Evolutionary conservation across 371 early-diverging fungal species (phyloP).

Genomic region (Mortierella sp.): DNA sequence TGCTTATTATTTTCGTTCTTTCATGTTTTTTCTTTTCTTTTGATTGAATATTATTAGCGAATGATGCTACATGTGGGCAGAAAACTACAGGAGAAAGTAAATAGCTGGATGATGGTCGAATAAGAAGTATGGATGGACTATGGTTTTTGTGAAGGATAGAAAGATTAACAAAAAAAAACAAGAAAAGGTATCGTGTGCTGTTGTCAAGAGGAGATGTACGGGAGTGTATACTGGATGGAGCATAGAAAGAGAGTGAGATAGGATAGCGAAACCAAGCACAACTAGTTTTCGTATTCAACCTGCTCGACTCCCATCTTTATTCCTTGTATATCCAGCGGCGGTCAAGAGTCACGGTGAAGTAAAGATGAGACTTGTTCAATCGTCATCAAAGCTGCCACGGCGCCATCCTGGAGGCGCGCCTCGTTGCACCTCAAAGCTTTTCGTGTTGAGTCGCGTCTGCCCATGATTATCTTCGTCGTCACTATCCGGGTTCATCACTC

Average conservation of each 20-base stretch:
- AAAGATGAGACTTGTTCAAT: constrained; percentile 17
- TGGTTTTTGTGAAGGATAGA: background rate
- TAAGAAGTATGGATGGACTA: background rate
- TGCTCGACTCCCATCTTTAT: background rate
- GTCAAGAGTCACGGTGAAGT: background rate
- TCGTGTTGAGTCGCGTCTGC: background rate
- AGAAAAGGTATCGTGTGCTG: background rate
- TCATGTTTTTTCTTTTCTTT: background rate
- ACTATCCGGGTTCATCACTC: constrained; percentile 50
- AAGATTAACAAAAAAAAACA: background rate
- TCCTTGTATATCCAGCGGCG: background rate
- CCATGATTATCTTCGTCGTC: constrained; percentile 23
- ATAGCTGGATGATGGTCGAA: background rate
- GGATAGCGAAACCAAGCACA: background rate
- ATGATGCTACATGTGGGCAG: background rate
- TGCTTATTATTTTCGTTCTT: background rate
- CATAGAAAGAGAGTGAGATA: background rate
- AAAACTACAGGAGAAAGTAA: background rate
- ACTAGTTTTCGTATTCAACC: background rate
- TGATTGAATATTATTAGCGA: background rate
- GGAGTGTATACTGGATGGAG: background rate
- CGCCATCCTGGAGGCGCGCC: constrained; percentile 49
- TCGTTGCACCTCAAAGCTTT: constrained; percentile 21
- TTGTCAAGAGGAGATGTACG: background rate
- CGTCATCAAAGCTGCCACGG: constrained; percentile 56